Evolutionary conservation across 805 yeast genomes (phyloP).

Genomic region (Candida maris): DNA sequence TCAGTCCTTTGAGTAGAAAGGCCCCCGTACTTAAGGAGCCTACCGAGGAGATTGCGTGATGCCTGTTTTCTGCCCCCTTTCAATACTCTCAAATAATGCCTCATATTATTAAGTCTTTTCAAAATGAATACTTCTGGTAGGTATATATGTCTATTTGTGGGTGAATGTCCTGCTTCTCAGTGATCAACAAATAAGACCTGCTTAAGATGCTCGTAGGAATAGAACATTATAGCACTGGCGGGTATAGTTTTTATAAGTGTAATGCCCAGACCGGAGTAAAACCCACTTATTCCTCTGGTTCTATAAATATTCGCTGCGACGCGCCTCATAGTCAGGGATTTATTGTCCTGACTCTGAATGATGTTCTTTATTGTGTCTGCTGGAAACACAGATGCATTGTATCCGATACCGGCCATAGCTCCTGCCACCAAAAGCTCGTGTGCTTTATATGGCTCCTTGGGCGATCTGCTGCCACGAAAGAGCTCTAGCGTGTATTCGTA

Average conservation of each 20-base stretch:
- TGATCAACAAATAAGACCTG: constrained; percentile 2
- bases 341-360: constrained; percentile 56
- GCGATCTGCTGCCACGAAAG: constrained; percentile 32
- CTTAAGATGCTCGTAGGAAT: constrained; percentile 66
- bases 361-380: constrained; percentile 87
- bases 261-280: constrained; percentile 83
- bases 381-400: constrained; percentile 79
- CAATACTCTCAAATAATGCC: too few relatives aligned
- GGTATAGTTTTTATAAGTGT: constrained; percentile 82
- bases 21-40: too few relatives aligned
- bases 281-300: constrained; percentile 61
- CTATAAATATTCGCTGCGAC: constrained; percentile 40
- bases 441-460: constrained; percentile 32
- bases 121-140: too few relatives aligned
- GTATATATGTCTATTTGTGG: too few relatives aligned
- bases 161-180: too few relatives aligned
- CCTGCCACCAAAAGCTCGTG: constrained; percentile 70
- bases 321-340: constrained; percentile 25
- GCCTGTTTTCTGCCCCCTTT: too few relatives aligned
- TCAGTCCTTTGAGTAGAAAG: not conserved
- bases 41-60: too few relatives aligned
- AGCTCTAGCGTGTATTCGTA: constrained; percentile 54
- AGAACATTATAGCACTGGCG: constrained; percentile 83
- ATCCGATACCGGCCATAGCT: constrained; percentile 80
- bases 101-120: too few relatives aligned